Evolutionary conservation across 2,329 filamentous ascomycete species (phyloP), one percentile per base, ranked within the genome.

Genomic region (Penicillium oxalicum): DNA sequence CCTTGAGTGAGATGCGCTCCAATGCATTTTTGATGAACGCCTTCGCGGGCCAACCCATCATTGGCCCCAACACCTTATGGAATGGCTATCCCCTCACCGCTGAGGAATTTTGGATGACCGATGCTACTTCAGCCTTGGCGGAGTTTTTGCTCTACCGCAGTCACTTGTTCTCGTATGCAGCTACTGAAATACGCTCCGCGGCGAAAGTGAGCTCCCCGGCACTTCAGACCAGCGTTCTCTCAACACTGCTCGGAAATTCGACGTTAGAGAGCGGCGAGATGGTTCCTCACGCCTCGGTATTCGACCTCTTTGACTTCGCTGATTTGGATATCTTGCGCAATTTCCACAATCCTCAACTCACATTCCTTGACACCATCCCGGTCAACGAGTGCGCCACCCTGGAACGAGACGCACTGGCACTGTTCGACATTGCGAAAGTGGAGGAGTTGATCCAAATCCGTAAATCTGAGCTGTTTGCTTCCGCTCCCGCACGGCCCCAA

Each of bases 241-340:
- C 77, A 3, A 74, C 88, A 0, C 74, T 97, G n/a, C 81, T 91
- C 38, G 93, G 93, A 4, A 70, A 60, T 49, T 83, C 86, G 37
- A 82, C 88, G 6, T 76, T 80, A 9, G 74, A 83, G 13, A 81
- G 81, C 50, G 84, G 85, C 41, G 80, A 87, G 46, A 74, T 82
- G 4, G 74, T 86, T 34, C 72, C 76, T 27, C 86, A 89, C 49
- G 79, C 85, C 0, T 90, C 87, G 3, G 79, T 97, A 5, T 95
- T 97, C 61, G 90, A 96, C 56, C 77, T 97, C 24, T 93, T 95
- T 60, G 93, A 98, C 69, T 97, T 97, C 61, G 79, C 93, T 65
- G 83, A 87, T 52, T 68, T 86, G 9, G 76, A 80, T 41, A 74
- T 83, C 35, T 68, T 71, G 0, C 66, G 68, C 49, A 62, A 68